These are phyloP conservation scores for Trifolium dubium DNA, from an alignment of 306 rosid genomes.

Conservation along the genomic window DNA sequence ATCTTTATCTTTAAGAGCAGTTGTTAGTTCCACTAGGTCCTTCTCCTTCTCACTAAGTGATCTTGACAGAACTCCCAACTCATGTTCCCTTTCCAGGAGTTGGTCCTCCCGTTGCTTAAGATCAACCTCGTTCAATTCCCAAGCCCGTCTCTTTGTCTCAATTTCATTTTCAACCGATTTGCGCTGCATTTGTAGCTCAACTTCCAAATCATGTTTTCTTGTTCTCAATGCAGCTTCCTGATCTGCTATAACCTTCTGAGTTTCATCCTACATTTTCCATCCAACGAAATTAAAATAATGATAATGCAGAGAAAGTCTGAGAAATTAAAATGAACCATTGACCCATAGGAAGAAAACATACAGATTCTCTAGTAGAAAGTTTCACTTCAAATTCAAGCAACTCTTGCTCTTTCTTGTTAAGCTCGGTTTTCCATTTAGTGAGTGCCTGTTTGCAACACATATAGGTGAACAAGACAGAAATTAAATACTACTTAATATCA, in stretches of 20 bases:
- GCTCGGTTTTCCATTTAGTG: slow-evolving; percentile 56
- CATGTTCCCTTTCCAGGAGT: slow-evolving; percentile 75
- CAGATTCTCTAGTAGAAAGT: slow-evolving; percentile 74
- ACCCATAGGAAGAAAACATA: slow-evolving; percentile 47
- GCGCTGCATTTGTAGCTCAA: slow-evolving; percentile 66
- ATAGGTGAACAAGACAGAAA: slow-evolving; percentile 39
- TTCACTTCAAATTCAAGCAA: slow-evolving; percentile 64
- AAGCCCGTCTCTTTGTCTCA: slow-evolving; percentile 82
- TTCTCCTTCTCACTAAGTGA: slow-evolving; percentile 72
- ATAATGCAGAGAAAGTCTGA: slow-evolving; percentile 4
- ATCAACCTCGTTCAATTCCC: slow-evolving; percentile 98
- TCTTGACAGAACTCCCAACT: slow-evolving; percentile 68
- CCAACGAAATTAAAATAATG: slow-evolving; percentile 29
- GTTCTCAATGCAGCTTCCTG: slow-evolving; percentile 67
- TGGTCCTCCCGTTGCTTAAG: slow-evolving; percentile 77
- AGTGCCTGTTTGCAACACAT: slow-evolving; percentile 58
- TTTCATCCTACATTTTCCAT: slow-evolving; percentile 65
- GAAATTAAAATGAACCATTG: slow-evolving; percentile 31
- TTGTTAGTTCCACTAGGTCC: slow-evolving; percentile 66
- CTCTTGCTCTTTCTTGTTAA: slow-evolving; percentile 76
- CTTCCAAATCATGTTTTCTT: slow-evolving; percentile 69
- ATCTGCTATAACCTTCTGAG: slow-evolving; percentile 62
- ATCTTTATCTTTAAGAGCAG: slow-evolving; percentile 66
- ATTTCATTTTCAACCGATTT: slow-evolving; percentile 80
- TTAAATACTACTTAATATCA: slow-evolving; percentile 28